A percentile compares a stretch with the other conserved stretches of the same genome.
Evolutionary conservation across 169 alveolate genomes (phyloP).

Genomic region (Plasmodium adleri): DNA sequence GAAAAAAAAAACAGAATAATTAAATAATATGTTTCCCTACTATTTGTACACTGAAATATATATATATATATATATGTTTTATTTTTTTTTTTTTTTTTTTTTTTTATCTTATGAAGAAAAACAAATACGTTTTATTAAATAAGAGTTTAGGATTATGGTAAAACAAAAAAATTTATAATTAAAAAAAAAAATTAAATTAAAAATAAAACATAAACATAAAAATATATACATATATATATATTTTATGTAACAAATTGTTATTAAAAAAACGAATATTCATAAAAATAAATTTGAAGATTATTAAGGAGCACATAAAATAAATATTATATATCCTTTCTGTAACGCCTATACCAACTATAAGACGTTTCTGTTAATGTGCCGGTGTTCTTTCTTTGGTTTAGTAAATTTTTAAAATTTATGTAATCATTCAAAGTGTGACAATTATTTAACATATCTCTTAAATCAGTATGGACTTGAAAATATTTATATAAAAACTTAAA

Average conservation of each 20-base stretch:
- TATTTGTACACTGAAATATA: too few relatives aligned
- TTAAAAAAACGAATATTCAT: neutral
- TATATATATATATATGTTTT: too few relatives aligned
- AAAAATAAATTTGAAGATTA: neutral
- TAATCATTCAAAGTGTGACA: conserved; percentile 50
- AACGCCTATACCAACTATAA: conserved; percentile 68
- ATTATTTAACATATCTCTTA: conserved; percentile 64
- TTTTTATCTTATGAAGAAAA: too few relatives aligned
- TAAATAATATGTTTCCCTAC: too few relatives aligned
- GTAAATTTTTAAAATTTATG: conserved; percentile 18
- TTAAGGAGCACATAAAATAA: neutral
- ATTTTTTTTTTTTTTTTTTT: too few relatives aligned
- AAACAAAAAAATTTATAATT: too few relatives aligned
- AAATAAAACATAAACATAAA: neutral
- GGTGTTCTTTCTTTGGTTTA: conserved; percentile 26
- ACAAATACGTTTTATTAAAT: too few relatives aligned
- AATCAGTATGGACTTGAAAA: conserved; percentile 58
- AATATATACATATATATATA: neutral
- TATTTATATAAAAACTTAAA: conserved; percentile 63
- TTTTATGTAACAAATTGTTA: neutral
- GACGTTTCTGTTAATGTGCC: conserved; percentile 28
- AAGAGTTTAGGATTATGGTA: too few relatives aligned
- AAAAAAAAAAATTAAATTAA: too few relatives aligned
- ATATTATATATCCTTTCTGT: conserved; percentile 20
- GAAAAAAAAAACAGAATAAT: too few relatives aligned